Conservation (phyloP, 345 rosid genomes). For the Luvunga scandens region DNA sequence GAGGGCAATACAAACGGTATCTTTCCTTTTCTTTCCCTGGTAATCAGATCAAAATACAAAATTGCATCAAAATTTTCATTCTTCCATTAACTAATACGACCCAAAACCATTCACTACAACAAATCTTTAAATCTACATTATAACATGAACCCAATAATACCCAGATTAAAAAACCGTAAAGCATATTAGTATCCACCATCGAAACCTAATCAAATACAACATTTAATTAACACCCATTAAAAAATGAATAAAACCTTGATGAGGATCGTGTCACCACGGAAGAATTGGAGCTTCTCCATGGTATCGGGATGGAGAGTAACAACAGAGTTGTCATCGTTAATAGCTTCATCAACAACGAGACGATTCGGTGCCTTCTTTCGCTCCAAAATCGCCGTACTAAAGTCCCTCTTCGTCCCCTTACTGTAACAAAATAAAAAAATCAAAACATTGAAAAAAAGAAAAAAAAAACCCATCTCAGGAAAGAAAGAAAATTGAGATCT, state of each 20-base stretch:
- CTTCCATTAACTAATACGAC: neutral
- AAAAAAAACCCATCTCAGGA: neutral
- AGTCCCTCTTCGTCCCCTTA: constrained; percentile 83
- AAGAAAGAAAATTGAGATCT: constrained; percentile 33
- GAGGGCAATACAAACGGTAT: constrained; percentile 81
- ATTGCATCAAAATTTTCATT: neutral
- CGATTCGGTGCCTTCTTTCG: constrained; percentile 87
- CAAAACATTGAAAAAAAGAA: neutral
- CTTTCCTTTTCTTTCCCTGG: constrained; percentile 86
- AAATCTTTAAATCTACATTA: neutral
- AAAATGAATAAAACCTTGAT: constrained; percentile 58
- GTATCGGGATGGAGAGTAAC: constrained; percentile 80
- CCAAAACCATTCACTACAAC: neutral
- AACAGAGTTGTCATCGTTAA: constrained; percentile 90
- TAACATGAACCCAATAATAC: neutral
- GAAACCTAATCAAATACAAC: neutral
- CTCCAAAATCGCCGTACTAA: constrained; percentile 87
- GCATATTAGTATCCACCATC: neutral
- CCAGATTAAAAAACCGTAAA: neutral
- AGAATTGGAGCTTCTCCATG: constrained; percentile 98
- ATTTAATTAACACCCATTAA: neutral
- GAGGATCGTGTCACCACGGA: constrained; percentile 89
- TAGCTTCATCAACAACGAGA: constrained; percentile 86
- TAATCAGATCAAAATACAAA: constrained; percentile 5
- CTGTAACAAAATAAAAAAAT: constrained; percentile 25